Base-by-base conservation (phyloP, 805 yeast genomes). In the Candida bentonensis region DNA sequence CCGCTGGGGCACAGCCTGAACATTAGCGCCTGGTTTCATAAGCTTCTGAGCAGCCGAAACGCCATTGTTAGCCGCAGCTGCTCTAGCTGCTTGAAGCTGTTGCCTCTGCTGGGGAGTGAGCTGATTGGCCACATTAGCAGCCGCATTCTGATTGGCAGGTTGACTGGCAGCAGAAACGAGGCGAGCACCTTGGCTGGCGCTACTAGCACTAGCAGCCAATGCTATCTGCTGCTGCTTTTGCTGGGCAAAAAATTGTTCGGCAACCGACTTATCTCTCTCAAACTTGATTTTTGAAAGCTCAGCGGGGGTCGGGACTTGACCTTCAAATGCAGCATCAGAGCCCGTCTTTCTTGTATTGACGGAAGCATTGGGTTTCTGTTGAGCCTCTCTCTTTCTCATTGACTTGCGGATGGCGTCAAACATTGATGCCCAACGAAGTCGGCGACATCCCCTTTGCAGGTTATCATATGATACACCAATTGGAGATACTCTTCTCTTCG, bases 371-470 rank as follows among this genome's bases (percentile, higher is more conserved):
- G 82, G 83, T 49, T 73, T 72, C 17, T 82, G 79, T 3, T 78
- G 75, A 53, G 71, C 76, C 60, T 92, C 98, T 40, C 97, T 71
- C 59, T 88, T 88, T 52, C 85, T 77, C 80, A 88, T 85, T 52
- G 82, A 69, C 62, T 87, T 87, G 47, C 96, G 71, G 65, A 92
- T 80, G 1, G 95, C 96, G 58, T 92, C 98, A 66, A 92, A 85
- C 85, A 92, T 82, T 44, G 95, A 82, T 0, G 95, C 95, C 96
- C 96, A 92, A 51, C 97, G 73, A 47, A 89, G 67, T 44, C 94
- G 70, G 47, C 83, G 69, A 56, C 92, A 96, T 17, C 98, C 98
- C 50, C 97, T 67, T 61, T 89, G 96, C 41, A 87, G 82, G 0
- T 94, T 82, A 54, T 89, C 96, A 21, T 76, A 74, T 0, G 95